Base-by-base conservation (phyloP, 31 red algal species). In the Endocladia muricata region DNA sequence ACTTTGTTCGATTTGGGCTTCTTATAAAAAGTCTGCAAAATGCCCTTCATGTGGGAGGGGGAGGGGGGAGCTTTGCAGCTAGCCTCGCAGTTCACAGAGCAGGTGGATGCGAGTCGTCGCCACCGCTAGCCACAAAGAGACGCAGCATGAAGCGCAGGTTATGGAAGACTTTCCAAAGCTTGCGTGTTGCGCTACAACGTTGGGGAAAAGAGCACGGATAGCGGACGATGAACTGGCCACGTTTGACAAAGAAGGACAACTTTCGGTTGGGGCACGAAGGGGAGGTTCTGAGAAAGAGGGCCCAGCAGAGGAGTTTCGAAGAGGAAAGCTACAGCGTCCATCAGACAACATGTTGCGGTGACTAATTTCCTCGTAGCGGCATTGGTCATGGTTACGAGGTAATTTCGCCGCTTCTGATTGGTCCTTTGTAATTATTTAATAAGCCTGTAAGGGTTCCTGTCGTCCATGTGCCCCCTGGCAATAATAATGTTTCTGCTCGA, bases 1-100 rank as follows among this genome's bases (percentile, higher is more conserved):
- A 91, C 55, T 63, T 78, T 73, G 25, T 59, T 63, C 17, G 79
- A 41, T 74, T 84, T 91, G 39, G 80, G 79, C 63, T 78, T 83
- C 49, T 83, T 48, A 69, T 83, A 77, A 55, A 84, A 91, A 37
- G 80, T 78, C 54, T 74, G 70, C 4, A 78, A 73, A 11, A 88
- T 48, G 67, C 85, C 85, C 75, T 88, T 88, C 76, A 80, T 80
- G 63, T 66, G 26, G 43, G 13, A 55, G 35, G 17, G 28, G 32
- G 25, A 34, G 4, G 25, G 28, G 61, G 61, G 61, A n/a, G n/a
- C n/a, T n/a, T n/a, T n/a, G n/a, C n/a, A n/a, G n/a, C n/a, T n/a
- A n/a, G n/a, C n/a, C n/a, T n/a, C n/a, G n/a, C n/a, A n/a, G n/a
- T 49, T 49, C 44, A 49, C 8, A 8, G 8, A 8, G 19, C 8